These are phyloP conservation scores for Ceratorhiza oryzae-sativae DNA, from an alignment of 1,284 basidiomycete genomes.

Conservation along the genomic window DNA sequence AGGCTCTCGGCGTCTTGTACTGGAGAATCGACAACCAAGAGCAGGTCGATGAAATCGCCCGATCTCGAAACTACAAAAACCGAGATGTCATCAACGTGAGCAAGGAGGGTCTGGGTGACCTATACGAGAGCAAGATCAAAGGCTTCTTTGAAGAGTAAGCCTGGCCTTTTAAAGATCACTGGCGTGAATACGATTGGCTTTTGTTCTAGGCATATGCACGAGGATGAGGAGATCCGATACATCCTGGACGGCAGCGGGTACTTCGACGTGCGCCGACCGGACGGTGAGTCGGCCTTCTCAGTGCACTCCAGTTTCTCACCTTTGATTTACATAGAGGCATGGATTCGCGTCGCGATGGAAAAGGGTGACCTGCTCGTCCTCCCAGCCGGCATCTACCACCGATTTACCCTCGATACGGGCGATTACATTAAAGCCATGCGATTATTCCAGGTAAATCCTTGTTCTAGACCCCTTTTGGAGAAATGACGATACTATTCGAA, in stretches of 20 bases:
- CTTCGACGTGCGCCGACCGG: slow-evolving; percentile 76
- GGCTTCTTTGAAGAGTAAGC: slow-evolving; percentile 81
- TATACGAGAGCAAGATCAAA: slow-evolving; percentile 79
- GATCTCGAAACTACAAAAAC: slow-evolving; percentile 76
- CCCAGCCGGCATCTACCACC: slow-evolving; percentile 83
- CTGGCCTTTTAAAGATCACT: too few species aligned
- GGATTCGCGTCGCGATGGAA: slow-evolving; percentile 75
- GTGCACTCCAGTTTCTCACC: neutral
- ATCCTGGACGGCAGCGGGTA: slow-evolving; percentile 82
- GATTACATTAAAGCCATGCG: slow-evolving; percentile 76
- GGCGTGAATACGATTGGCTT: too few species aligned
- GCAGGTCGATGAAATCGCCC: slow-evolving; percentile 67
- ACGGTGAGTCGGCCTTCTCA: slow-evolving; percentile 31
- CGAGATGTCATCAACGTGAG: slow-evolving; percentile 77
- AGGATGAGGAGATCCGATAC: slow-evolving; percentile 91
- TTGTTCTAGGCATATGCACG: slow-evolving; percentile 75
- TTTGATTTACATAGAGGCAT: slow-evolving; percentile 48
- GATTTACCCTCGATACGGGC: slow-evolving; percentile 78
- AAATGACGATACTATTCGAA: neutral
- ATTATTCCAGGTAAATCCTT: slow-evolving; percentile 68
- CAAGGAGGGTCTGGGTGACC: slow-evolving; percentile 75
- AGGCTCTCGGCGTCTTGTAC: slow-evolving; percentile 65
- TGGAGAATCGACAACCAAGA: slow-evolving; percentile 60
- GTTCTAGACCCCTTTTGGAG: neutral
- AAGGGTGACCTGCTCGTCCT: slow-evolving; percentile 77